Conservation (phyloP, 169 alveolate genomes). For the Amoebophrya sp. region DNA sequence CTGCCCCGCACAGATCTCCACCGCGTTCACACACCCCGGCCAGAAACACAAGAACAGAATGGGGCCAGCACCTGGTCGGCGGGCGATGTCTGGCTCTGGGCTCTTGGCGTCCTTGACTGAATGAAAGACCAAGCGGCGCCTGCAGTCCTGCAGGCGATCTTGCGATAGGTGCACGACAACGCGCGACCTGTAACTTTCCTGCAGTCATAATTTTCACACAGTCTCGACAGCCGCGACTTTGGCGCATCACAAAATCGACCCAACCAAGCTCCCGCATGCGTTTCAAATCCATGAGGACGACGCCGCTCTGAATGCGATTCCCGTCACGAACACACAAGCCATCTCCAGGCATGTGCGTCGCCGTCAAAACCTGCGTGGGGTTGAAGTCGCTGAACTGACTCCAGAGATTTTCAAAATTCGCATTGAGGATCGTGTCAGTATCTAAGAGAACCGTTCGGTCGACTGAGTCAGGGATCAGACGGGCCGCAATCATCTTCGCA, state of each 20-base stretch:
- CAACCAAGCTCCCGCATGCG: constrained; percentile 1
- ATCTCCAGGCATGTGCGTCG: neutral
- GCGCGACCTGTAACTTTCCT: no score
- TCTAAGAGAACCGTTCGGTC: neutral
- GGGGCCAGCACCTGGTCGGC: no score
- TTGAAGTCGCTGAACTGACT: neutral
- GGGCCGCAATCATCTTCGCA: neutral
- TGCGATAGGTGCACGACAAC: no score
- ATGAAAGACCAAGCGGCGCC: no score
- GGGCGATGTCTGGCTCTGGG: no score
- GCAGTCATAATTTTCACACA: no score
- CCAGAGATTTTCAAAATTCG: neutral
- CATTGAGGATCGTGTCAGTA: neutral
- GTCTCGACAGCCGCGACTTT: neutral
- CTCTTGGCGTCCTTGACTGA: no score
- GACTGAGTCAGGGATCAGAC: neutral
- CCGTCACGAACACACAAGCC: neutral
- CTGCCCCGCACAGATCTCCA: no score
- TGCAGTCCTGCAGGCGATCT: no score
- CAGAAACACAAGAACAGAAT: no score
- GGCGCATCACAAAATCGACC: neutral
- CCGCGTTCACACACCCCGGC: no score
- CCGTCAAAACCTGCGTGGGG: neutral
- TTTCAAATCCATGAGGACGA: neutral
- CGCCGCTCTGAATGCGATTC: neutral